Evolutionary conservation across 371 early-diverging fungal species (phyloP).

Genomic region (Apophysomyces variabilis): DNA sequence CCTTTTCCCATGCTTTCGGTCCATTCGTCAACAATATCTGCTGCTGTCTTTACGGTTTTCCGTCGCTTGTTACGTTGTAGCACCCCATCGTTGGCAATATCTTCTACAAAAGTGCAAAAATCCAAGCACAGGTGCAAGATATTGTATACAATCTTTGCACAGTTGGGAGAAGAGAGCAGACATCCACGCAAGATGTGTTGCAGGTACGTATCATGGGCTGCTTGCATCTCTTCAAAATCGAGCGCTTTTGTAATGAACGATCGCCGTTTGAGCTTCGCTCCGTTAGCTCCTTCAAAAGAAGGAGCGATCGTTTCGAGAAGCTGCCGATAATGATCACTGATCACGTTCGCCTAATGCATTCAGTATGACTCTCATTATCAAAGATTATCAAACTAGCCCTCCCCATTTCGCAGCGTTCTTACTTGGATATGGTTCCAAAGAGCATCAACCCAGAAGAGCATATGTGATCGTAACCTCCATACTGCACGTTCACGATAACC

Average conservation of each 20-base stretch:
- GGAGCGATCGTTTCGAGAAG: constrained; percentile 30
- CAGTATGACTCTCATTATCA: neutral
- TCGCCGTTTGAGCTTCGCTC: constrained; percentile 10
- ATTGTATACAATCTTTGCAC: constrained; percentile 35
- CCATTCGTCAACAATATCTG: constrained; percentile 48
- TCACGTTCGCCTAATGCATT: constrained; percentile 63
- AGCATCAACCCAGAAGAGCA: constrained; percentile 77
- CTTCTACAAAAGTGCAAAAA: constrained; percentile 46
- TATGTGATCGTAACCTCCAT: constrained; percentile 61
- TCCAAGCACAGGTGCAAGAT: constrained; percentile 43
- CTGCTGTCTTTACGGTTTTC: constrained; percentile 35
- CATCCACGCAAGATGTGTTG: constrained; percentile 55
- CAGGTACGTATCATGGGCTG: constrained; percentile 55
- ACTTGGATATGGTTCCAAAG: constrained; percentile 83
- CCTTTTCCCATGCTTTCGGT: constrained; percentile 28
- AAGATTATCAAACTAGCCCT: neutral
- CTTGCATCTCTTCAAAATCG: constrained; percentile 65
- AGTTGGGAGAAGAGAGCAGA: constrained; percentile 45
- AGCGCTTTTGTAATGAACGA: constrained; percentile 18
- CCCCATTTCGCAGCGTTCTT: constrained; percentile 9
- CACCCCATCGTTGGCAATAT: constrained; percentile 32
- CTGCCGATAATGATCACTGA: constrained; percentile 45
- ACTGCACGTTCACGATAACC: constrained; percentile 40
- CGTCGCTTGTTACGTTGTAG: constrained; percentile 33
- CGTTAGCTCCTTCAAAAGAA: neutral